Percentiles rank a stretch among this genome's conserved stretches.
Conservation (phyloP, 2,329 filamentous ascomycete genomes). For the Aspergillus chevalieri region DNA sequence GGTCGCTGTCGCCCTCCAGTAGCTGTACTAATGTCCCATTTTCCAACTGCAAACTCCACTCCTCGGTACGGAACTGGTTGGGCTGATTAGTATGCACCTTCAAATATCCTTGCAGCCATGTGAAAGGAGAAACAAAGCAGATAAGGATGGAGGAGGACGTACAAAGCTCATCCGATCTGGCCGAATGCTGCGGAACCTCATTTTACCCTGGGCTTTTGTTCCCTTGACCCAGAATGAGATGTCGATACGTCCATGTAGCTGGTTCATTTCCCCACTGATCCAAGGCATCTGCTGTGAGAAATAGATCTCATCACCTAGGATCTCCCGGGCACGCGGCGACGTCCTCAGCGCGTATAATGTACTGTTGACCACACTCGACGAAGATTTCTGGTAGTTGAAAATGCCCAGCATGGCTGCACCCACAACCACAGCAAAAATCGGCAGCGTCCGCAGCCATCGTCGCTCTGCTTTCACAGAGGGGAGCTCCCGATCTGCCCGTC, state of each 20-base stretch:
- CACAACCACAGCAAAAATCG: conserved; percentile 71
- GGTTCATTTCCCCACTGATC: conserved; percentile 85
- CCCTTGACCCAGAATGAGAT: conserved; percentile 83
- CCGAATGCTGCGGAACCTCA: conserved; percentile 74
- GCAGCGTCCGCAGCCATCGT: conserved; percentile 67
- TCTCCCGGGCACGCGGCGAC: conserved; percentile 63
- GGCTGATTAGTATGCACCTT: conserved; percentile 3
- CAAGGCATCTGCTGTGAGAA: conserved; percentile 73
- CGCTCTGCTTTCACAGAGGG: conserved; percentile 43
- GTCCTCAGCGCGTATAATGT: conserved; percentile 90
- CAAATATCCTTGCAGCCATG: neutral
- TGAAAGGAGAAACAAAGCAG: neutral
- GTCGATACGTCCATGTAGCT: conserved; percentile 84
- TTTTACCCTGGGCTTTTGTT: conserved; percentile 61
- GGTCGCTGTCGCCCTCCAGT: conserved; percentile 62
- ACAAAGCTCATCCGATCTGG: conserved; percentile 57
- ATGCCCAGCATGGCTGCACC: conserved; percentile 71
- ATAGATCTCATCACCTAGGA: conserved; percentile 82
- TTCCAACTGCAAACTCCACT: conserved; percentile 75
- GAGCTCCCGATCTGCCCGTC: conserved; percentile 49
- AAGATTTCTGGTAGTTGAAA: conserved; percentile 98
- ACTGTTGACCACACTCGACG: conserved; percentile 76
- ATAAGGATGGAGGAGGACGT: conserved; percentile 25
- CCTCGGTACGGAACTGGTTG: conserved; percentile 70
- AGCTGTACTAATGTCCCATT: conserved; percentile 67